These are phyloP conservation scores for Thozetella sp. DNA, from an alignment of 495 filamentous ascomycete species.

Conservation along the genomic window DNA sequence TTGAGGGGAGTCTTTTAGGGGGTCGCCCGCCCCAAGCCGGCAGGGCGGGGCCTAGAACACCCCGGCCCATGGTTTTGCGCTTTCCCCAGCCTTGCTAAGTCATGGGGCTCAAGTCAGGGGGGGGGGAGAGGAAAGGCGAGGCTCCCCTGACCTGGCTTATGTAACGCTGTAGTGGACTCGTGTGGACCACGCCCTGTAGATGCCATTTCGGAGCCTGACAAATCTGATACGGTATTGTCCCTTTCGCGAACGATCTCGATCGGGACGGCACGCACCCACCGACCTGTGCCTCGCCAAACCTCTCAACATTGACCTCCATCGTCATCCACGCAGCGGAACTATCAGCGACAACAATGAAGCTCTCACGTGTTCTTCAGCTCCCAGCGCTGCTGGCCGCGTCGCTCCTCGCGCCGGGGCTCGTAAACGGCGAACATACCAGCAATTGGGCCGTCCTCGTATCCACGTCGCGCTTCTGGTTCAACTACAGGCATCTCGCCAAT, in stretches of 20 bases:
- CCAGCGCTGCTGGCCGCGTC: slow-evolving; percentile 42
- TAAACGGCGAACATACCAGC: slow-evolving; percentile 81
- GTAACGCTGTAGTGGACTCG: no score
- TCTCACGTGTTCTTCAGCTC: slow-evolving; percentile 32
- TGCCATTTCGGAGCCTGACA: no score
- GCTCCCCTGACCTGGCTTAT: no score
- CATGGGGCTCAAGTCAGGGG: no score
- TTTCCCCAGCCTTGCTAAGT: background rate
- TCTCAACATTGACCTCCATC: no score
- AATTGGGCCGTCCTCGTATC: slow-evolving; percentile 99
- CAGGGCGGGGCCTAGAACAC: no score
- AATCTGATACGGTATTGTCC: no score
- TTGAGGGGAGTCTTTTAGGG: no score
- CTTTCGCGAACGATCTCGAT: background rate
- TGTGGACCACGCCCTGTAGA: no score
- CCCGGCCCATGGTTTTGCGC: background rate
- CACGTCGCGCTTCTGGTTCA: slow-evolving; percentile 99
- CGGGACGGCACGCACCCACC: background rate
- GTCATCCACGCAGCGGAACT: no score
- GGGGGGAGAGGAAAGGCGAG: no score
- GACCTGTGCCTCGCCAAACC: background rate
- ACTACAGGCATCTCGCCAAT: slow-evolving; percentile 98
- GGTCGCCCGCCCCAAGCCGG: no score
- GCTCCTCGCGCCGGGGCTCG: slow-evolving; percentile 41
- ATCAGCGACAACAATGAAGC: slow-evolving; percentile 31